These are phyloP conservation scores for Penicillium sp. DNA, from an alignment of 2,329 filamentous ascomycete species.

Conservation along the genomic window DNA sequence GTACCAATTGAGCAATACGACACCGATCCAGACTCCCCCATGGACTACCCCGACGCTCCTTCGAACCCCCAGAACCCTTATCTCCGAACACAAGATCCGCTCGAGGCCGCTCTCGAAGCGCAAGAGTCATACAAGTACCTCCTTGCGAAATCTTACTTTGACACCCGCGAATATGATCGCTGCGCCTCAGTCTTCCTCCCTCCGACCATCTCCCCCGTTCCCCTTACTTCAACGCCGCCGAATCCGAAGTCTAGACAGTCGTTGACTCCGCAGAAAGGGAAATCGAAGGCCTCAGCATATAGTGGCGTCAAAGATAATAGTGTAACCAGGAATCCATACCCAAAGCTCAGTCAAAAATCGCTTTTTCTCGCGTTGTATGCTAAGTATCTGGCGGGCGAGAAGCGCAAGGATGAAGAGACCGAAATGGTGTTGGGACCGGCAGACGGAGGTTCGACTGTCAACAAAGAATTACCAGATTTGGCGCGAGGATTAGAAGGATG, in stretches of 20 bases:
- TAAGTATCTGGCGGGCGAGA: conserved; percentile 86
- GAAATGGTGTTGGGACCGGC: conserved; percentile 95
- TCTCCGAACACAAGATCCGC: conserved; percentile 53
- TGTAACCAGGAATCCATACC: conserved; percentile 38
- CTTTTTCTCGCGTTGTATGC: conserved; percentile 87
- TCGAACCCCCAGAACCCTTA: conserved; percentile 46
- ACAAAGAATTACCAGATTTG: conserved; percentile 72
- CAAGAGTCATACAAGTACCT: conserved; percentile 75
- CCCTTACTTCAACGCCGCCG: conserved; percentile 39
- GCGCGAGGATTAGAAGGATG: conserved; percentile 69
- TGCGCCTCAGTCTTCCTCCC: conserved; percentile 83
- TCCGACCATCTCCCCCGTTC: conserved; percentile 63
- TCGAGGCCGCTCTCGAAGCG: conserved; percentile 66
- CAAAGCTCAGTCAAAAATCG: conserved; percentile 71
- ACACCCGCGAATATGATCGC: conserved; percentile 88
- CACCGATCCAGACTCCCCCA: conserved; percentile 51
- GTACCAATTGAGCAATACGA: conserved; percentile 50
- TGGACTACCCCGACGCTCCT: conserved; percentile 47
- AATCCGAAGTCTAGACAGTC: conserved; percentile 33
- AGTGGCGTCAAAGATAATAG: conserved; percentile 48
- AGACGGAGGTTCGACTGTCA: conserved; percentile 72
- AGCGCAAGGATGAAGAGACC: conserved; percentile 88
- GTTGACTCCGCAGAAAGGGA: conserved; percentile 47
- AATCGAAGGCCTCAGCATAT: too few relatives aligned
- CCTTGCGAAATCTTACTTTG: conserved; percentile 86